Evolutionary conservation across 352 stramenopile species (phyloP), one percentile per base, ranked within the genome.

Genomic region (Phytophthora ohioensis): DNA sequence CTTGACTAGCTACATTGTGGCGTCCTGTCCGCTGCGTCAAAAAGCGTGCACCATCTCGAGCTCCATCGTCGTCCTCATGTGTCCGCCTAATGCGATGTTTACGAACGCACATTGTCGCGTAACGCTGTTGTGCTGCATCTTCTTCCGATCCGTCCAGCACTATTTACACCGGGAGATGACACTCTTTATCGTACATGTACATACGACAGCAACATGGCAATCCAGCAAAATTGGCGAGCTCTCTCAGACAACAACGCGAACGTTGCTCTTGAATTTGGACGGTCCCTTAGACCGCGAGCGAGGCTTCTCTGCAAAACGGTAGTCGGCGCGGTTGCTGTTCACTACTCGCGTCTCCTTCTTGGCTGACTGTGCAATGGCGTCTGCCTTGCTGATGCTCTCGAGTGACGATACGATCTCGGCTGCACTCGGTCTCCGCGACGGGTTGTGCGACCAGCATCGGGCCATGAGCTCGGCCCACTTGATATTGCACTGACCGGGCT

Each of bases 381-480:
- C 87, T 7, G 81, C 78, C 41, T 92, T 91, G 67, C 82, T 92
- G 53, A 94, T 89, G 57, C 76, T 88, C 63, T 96, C 89, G 8
- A 96, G 75, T 32, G 83, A 87, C 17, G 84, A 85, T 12, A 96
- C 89, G 59, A 96, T 93, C 75, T 96, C 87, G 11, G 87, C 87
- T 12, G 89, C 89, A 4, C 76, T 91, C 36, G 89, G 89, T 41
- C 89, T 88, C 49, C 80, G 71, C 21, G 80, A 75, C 53, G 87
- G 74, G 66, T 93, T 94, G 55, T 90, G 81, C 13, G 87, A 92
- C 89, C 89, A 96, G 76, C 89, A 96, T 48, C 88, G 77, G 48
- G 86, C 82, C 69, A 96, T 94, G 12, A 96, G 79, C 49, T 96
- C 85, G 45, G 84, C 82, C 89, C 89, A 96, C 67, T 93, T 91